Base-by-base conservation (phyloP, 768 basidiomycete genomes). In the Lactarius evosmus region DNA sequence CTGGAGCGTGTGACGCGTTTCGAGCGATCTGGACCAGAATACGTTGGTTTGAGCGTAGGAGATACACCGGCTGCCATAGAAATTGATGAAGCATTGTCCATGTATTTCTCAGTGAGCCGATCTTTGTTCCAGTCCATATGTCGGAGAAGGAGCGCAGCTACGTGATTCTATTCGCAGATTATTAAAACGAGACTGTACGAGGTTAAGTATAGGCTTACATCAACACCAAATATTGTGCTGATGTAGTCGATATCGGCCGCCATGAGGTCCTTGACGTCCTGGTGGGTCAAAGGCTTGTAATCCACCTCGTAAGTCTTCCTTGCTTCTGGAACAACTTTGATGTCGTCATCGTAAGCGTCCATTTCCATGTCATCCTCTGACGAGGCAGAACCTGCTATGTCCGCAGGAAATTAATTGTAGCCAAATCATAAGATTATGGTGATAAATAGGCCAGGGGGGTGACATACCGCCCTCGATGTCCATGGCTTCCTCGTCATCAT, bases 61-160 rank as follows among this genome's bases (percentile, higher is more conserved):
- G 70, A 82, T 68, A 90, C 81, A 4, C 96, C 97, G 1, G 95
- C 93, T 7, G 84, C 83, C 30, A 84, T 80, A 32, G 88, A 83
- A 17, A 95, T 83, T 8, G 78, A 76, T 22, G 85, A 79, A 0
- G 92, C 84, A 64, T 93, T 91, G 70, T 98, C 96, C 94, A 97
- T 97, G 77, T 93, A 98, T 74, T 92, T 90, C 77, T 98, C 96
- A 69, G 94, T 93, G 25, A 99, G 83, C 61, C 88, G 87, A 74
- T 99, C 97, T 72, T 92, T 93, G 80, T 98, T 98, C 97, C 97
- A 99, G 60, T 82, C 79, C 80, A 89, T 84, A 76, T 91, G 78
- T 32, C 95, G 85, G 63, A 99, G 78, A 7, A 99, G 81, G 33
- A 95, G 77, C 2, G 85, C 81, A 4, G 95, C 95, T 2, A 83